A percentile compares a stretch with the other conserved stretches of the same genome.
Conservation (phyloP, 129 eudicot genomes). For the Centrapalus pauciflorus region DNA sequence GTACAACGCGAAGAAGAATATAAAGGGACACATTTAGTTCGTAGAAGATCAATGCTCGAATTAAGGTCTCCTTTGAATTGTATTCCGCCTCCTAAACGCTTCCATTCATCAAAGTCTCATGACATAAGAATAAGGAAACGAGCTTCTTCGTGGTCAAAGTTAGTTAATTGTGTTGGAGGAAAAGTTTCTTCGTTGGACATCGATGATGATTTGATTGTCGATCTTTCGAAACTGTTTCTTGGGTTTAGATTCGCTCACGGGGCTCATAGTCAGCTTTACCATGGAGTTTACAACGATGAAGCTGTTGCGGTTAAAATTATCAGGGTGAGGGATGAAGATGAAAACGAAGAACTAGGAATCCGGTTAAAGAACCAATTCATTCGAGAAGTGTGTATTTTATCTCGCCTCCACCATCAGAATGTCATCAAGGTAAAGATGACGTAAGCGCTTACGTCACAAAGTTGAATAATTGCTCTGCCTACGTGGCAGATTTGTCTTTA, state of each 20-base stretch:
- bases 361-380: conserved; percentile 63
- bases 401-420: conserved; percentile 63
- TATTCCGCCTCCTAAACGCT: conserved; percentile 33
- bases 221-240: conserved; percentile 61
- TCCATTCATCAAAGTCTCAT: conserved; percentile 27
- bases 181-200: conserved; percentile 50
- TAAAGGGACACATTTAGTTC: conserved; percentile 23
- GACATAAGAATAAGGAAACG: conserved; percentile 37
- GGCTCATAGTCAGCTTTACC: conserved; percentile 73
- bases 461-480: too few species aligned
- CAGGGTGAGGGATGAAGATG: conserved; percentile 54
- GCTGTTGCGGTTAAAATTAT: conserved; percentile 69
- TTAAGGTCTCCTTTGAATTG: conserved; percentile 20
- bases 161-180: conserved; percentile 57
- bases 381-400: conserved; percentile 59
- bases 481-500: too few species aligned
- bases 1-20: conserved; percentile 33
- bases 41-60: conserved; percentile 16
- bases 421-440: conserved; percentile 48
- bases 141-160: conserved; percentile 52
- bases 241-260: conserved; percentile 79
- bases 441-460: too few species aligned
- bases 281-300: conserved; percentile 62
- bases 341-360: conserved; percentile 45
- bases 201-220: conserved; percentile 48